Base-by-base conservation (phyloP, 768 basidiomycete species). In the Boletus pseudopeckii region DNA sequence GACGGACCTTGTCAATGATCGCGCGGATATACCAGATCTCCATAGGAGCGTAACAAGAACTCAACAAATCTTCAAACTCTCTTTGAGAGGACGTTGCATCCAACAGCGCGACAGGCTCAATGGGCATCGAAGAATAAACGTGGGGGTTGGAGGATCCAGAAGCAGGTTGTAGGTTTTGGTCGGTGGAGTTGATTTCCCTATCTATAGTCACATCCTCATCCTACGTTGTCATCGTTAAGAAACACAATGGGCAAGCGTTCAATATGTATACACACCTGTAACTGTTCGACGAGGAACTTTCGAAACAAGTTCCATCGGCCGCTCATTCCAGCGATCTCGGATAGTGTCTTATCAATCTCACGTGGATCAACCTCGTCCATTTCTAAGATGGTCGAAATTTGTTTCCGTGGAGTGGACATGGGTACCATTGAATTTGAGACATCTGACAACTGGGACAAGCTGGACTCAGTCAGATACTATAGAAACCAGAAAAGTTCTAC, bases 291-390 rank as follows among this genome's bases (percentile, higher is more conserved):
- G 17, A 98, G 75, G 68, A 98, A 99, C 52, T 90, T 87, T 49
- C 86, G 81, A 72, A 98, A 95, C 57, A 98, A 69, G 58, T 83
- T 83, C 96, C 96, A 99, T 50, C 96, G 77, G 22, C 94, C 86
- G 33, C 89, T 85, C 83, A 99, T 93, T 4, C 87, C 88, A 14
- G 93, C 84, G 9, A 90, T 71, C 71, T 98, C 97, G 2, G 89
- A 85, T n/a, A 97, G 64, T 0, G 90, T 77, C 65, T 86, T 90
- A 73, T 99, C 96, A 10, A 97, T 84, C 67, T 98, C 96, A 51
- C 92, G 81, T 13, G 90, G 88, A 67, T 98, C 94, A 5, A 90
- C 74, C 1, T 79, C 78, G 13, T 90, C 85, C n/a, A 50, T n/a
- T 4, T 86, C 61, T 32, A 55, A 52, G 17, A 52, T 52, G 34